These are phyloP conservation scores for Exophiala sp. DNA, from an alignment of 2,329 filamentous ascomycete genomes.

Conservation along the genomic window DNA sequence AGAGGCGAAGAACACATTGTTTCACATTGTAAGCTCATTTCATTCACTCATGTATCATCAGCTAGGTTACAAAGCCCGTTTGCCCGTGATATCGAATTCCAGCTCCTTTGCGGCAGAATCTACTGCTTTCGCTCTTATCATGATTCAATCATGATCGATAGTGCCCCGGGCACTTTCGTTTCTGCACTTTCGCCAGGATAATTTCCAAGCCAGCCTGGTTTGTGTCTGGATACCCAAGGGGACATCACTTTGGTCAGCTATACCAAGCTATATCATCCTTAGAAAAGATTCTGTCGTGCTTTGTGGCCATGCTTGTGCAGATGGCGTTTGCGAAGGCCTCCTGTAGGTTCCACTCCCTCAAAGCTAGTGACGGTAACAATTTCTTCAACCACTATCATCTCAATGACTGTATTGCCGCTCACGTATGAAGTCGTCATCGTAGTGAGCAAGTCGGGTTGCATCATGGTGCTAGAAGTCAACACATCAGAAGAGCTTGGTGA, in stretches of 20 bases:
- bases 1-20: neutral
- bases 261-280: constrained; percentile 11
- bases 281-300: constrained; percentile 4
- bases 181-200: constrained; percentile 2
- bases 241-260: constrained; percentile 14
- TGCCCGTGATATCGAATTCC: neutral
- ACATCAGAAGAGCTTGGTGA: constrained; percentile 7
- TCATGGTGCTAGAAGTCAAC: neutral
- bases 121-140: neutral
- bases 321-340: constrained; percentile 9
- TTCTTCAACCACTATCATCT: constrained; percentile 27
- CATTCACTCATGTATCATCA: constrained; percentile 5
- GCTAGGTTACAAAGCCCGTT: constrained; percentile 2
- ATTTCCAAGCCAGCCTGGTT: constrained; percentile 23
- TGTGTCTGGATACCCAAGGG: constrained; percentile 20
- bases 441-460: neutral
- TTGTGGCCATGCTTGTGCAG: constrained; percentile 16
- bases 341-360: constrained; percentile 1
- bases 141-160: constrained; percentile 6
- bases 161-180: constrained; percentile 9
- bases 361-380: constrained; percentile 26
- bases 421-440: constrained; percentile 21
- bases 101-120: constrained; percentile 1
- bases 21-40: constrained; percentile 1
- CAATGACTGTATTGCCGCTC: constrained; percentile 21